A percentile compares a stretch with the other conserved stretches of the same genome.
These are phyloP conservation scores for Ascomycota sp. DNA, from an alignment of 2,329 filamentous ascomycete genomes.

Conservation along the genomic window DNA sequence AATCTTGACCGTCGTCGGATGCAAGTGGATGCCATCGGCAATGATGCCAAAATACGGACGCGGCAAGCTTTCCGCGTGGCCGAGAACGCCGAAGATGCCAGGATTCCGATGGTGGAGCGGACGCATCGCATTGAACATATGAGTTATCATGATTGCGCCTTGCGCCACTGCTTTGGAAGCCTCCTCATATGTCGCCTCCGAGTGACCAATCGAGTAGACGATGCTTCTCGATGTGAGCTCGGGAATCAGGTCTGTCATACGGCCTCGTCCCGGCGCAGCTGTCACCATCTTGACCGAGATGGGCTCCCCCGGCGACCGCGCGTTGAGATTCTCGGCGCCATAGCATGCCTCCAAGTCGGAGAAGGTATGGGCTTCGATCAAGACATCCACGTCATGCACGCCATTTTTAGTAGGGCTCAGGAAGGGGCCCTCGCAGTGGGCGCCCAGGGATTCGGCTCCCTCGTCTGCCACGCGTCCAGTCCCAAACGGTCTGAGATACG, in stretches of 20 bases:
- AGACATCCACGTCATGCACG: conserved; percentile 57
- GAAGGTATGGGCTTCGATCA: conserved; percentile 43
- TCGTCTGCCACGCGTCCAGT: conserved; percentile 34
- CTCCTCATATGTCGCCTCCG: conserved; percentile 71
- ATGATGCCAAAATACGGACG: conserved; percentile 79
- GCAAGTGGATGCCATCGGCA: conserved; percentile 74
- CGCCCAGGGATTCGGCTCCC: conserved; percentile 72
- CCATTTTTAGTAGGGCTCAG: conserved; percentile 68
- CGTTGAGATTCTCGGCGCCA: conserved; percentile 44
- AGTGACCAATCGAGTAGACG: conserved; percentile 66
- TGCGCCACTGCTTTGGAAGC: conserved; percentile 49
- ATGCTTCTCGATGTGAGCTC: conserved; percentile 45
- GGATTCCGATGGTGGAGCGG: conserved; percentile 82
- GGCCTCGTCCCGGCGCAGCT: conserved; percentile 60
- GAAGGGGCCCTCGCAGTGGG: conserved; percentile 83
- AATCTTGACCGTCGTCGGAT: conserved; percentile 74
- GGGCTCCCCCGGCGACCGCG: conserved; percentile 13
- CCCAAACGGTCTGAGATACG: conserved; percentile 56
- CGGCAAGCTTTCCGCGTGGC: conserved; percentile 34
- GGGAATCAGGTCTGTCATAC: conserved; percentile 48
- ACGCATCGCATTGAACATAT: conserved; percentile 86
- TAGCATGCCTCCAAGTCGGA: conserved; percentile 51
- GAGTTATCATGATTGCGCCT: conserved; percentile 77
- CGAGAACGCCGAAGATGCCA: conserved; percentile 71
- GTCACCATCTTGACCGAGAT: conserved; percentile 59